Evolutionary conservation across 768 basidiomycete genomes (phyloP).

Genomic region (Udeniomyces megalosporus): DNA sequence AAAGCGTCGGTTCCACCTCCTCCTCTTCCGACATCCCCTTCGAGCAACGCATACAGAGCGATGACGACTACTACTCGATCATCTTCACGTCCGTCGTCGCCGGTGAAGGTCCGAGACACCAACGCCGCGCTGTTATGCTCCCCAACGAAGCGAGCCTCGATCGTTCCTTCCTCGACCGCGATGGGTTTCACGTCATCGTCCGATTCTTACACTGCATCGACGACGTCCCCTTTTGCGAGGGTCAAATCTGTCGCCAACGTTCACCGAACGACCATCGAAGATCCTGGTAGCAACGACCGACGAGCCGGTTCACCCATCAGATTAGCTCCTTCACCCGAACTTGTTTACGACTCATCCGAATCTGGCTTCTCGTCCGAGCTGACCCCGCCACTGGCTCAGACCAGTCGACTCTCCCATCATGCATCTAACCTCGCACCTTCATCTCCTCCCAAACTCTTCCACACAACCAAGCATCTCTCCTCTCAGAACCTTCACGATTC

Average conservation of each 20-base stretch:
- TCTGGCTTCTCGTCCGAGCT: conserved; percentile 11
- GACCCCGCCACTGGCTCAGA: conserved; percentile 2
- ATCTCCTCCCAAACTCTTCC: not conserved
- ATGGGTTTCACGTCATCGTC: not conserved
- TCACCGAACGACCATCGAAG: no score
- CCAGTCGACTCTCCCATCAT: not conserved
- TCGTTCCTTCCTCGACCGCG: not conserved
- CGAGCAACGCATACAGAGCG: not conserved
- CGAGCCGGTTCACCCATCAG: no score
- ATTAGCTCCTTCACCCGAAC: not conserved
- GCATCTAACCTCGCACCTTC: not conserved
- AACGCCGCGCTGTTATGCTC: not conserved
- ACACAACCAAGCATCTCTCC: not conserved
- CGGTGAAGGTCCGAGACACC: not conserved
- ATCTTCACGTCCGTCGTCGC: not conserved
- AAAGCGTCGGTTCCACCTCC: not conserved
- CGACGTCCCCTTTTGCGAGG: not conserved
- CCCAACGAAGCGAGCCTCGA: not conserved
- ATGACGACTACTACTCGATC: not conserved
- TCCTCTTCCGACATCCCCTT: not conserved
- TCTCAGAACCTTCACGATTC: not conserved
- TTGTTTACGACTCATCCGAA: conserved; percentile 1
- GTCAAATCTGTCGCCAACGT: not conserved
- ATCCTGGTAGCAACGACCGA: no score
- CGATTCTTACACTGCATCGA: not conserved